Conservation (phyloP, 495 filamentous ascomycete species). For the Pyrenopolyporus hunteri region DNA sequence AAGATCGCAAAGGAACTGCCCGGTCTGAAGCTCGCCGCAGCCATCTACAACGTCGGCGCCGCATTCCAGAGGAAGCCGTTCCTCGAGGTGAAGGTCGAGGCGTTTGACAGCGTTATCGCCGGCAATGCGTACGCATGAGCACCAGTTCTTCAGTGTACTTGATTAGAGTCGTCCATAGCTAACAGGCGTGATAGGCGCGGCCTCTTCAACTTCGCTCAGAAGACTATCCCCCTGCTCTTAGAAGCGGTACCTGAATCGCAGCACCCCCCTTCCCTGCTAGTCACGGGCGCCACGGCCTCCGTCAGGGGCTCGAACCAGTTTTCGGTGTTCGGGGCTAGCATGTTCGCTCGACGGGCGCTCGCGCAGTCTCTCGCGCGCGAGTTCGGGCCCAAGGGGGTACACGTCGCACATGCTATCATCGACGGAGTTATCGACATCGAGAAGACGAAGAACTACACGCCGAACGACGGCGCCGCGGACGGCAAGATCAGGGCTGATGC, state of each 20-base stretch:
- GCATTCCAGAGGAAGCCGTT: constrained; percentile 80
- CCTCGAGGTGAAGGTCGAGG: constrained; percentile 70
- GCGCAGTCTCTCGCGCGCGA: constrained; percentile 81
- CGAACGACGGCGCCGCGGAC: constrained; percentile 65
- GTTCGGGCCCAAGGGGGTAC: constrained; percentile 87
- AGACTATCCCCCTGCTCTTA: constrained; percentile 73
- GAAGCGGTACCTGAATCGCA: constrained; percentile 53
- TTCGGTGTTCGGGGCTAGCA: constrained; percentile 75
- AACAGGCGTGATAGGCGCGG: constrained; percentile 58
- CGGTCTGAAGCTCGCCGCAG: constrained; percentile 67
- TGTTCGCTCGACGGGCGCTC: constrained; percentile 81
- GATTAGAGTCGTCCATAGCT: background rate
- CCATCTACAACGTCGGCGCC: constrained; percentile 81
- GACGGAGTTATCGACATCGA: constrained; percentile 91
- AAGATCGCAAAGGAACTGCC: constrained; percentile 65
- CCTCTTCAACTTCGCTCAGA: constrained; percentile 79
- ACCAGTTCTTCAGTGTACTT: background rate
- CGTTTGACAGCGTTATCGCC: constrained; percentile 63
- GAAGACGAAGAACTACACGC: constrained; percentile 63
- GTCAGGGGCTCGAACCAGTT: constrained; percentile 74
- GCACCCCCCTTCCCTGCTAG: constrained; percentile 79
- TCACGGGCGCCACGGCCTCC: constrained; percentile 88
- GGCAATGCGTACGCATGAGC: constrained; percentile 65
- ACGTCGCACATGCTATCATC: constrained; percentile 84
- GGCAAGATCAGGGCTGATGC: constrained; percentile 81